Percentiles rank a stretch among this genome's conserved stretches.
Evolutionary conservation across 192 early-diverging fungal species (phyloP).

Genomic region (Gonapodya sp.): DNA sequence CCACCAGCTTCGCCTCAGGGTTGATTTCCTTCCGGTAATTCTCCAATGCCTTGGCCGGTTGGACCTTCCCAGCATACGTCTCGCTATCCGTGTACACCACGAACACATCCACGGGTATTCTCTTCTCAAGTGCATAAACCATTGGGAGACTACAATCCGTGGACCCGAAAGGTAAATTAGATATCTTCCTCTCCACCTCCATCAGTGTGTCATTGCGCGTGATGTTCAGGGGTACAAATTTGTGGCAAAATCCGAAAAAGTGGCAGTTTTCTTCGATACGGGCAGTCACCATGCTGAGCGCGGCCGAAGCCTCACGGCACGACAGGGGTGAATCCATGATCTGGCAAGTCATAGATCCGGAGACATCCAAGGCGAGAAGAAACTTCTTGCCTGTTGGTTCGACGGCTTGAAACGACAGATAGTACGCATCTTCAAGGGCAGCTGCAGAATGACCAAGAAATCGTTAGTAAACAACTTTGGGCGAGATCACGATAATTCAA

Average conservation of each 20-base stretch:
- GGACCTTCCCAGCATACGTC: constrained; percentile 20
- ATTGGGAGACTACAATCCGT: constrained; percentile 23
- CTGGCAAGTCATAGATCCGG: constrained; percentile 16
- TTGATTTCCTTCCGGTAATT: constrained; percentile 17
- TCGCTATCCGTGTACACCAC: constrained; percentile 22
- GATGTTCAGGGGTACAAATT: constrained; percentile 9
- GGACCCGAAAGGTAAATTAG: constrained; percentile 14
- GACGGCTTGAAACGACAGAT: constrained; percentile 16
- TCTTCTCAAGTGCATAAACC: constrained; percentile 16
- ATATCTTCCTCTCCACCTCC: constrained; percentile 8
- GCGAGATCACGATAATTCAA: too few relatives aligned
- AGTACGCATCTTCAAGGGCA: constrained; percentile 18
- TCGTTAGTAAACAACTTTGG: too few relatives aligned
- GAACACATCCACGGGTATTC: constrained; percentile 19
- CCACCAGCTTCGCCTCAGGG: constrained; percentile 16
- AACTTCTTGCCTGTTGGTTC: constrained; percentile 16
- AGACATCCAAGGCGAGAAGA: constrained; percentile 20
- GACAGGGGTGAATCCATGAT: not conserved
- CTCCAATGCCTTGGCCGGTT: constrained; percentile 16
- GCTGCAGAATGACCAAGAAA: too few relatives aligned
- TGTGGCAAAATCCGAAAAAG: constrained; percentile 13
- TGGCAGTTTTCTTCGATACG: not conserved
- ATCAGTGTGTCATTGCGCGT: not conserved
- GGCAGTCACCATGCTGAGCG: constrained; percentile 16
- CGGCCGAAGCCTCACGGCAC: constrained; percentile 11